Evolutionary conservation across 345 rosid genomes (phyloP), one percentile per base, ranked within the genome.

Genomic region (Excoecaria agallocha): DNA sequence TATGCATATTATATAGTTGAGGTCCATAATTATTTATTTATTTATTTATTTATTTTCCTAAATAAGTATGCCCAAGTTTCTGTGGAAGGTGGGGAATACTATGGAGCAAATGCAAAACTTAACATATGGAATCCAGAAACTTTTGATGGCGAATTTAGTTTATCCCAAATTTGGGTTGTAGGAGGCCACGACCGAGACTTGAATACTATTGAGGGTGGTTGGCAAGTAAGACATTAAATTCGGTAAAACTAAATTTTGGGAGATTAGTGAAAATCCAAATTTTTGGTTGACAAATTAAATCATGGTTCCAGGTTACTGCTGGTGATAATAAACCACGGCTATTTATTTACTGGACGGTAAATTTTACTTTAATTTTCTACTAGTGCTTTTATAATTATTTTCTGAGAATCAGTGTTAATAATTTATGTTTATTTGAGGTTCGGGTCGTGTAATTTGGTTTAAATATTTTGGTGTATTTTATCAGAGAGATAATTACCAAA

Each of bases 311-410:
- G 51, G 58, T 16, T 6, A 0, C 0, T 1, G 20, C 58, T 16
- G 39, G 4, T 3, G 71, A 73, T 41, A 30, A 48, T 0, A 1
- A 66, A 0, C 45, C 81, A 16, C 58, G 79, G 67, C 8, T 24
- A 17, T 86, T 82, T 69, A 8, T 50, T 19, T 84, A 59, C 20
- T 84, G 84, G 85, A 86, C 85, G 1, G 85, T 84, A 24, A 84
- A 81, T 74, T 61, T 3, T 2, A 8, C 20, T 1, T 57, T 8
- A 20, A 12, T 59, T 59, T 4, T 11, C 30, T 51, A 12, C 55
- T 51, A 51, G 30, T 30, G 30, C n/a, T n/a, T 16, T 3, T 51
- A 16, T 9, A 51, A 9, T 51, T 52, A 5, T 52, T 52, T 12
- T 12, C 15, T 0, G 19, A 0, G 12, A 51, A 12, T 6, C 15